Conservation (phyloP, 352 stramenopile species). For the Phytophthora pistaciae region DNA sequence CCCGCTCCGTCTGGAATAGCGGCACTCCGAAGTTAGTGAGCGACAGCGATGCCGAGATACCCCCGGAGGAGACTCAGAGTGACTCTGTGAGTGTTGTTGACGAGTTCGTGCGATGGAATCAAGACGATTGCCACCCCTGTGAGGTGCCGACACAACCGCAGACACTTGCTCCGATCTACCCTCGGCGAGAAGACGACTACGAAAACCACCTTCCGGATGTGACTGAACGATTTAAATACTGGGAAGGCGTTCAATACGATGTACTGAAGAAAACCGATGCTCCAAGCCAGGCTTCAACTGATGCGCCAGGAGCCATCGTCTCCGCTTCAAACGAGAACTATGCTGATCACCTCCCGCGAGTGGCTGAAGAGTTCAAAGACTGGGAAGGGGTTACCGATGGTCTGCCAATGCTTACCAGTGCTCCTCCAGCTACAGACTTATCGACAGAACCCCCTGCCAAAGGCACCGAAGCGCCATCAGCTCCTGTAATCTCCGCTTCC, state of each 20-base stretch:
- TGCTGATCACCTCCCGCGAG: neutral
- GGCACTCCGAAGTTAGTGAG: neutral
- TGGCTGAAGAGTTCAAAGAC: neutral
- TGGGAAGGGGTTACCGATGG: neutral
- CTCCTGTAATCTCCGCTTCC: neutral
- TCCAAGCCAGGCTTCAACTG: neutral
- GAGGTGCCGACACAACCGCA: conserved; percentile 19
- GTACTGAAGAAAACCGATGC: neutral
- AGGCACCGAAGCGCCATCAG: neutral
- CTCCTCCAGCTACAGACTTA: neutral
- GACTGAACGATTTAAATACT: neutral
- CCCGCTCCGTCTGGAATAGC: neutral
- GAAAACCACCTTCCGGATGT: neutral
- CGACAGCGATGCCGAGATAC: neutral
- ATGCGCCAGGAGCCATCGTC: neutral
- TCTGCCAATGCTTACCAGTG: neutral
- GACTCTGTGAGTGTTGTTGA: neutral
- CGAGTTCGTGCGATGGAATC: conserved; percentile 16
- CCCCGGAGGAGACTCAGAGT: neutral
- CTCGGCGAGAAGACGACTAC: neutral
- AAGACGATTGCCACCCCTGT: conserved; percentile 20
- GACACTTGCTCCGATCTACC: conserved; percentile 14
- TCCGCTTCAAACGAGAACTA: neutral
- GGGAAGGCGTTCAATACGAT: neutral
- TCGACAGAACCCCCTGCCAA: neutral